Conservation (phyloP, 1,284 basidiomycete species). For the Meripilus lineatus region DNA sequence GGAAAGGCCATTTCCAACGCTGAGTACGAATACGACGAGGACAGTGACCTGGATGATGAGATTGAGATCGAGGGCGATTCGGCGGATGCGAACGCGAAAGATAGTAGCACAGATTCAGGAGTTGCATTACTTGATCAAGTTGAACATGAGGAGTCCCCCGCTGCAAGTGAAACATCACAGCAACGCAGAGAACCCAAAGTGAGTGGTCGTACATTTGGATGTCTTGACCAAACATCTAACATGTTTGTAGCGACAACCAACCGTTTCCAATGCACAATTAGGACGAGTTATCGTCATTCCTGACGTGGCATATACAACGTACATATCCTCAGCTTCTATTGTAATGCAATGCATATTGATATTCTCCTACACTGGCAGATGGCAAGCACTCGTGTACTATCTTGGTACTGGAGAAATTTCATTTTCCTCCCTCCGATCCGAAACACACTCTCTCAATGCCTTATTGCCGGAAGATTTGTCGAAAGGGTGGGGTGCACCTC, state of each 20-base stretch:
- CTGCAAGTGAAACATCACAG: too few species aligned
- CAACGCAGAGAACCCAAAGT: too few species aligned
- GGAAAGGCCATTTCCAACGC: not conserved
- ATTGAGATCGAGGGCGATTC: not conserved
- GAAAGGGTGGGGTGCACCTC: too few species aligned
- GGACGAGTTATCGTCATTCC: slow-evolving; percentile 13
- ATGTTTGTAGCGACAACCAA: not conserved
- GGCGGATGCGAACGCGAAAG: slow-evolving; percentile 8
- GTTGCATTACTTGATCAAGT: not conserved
- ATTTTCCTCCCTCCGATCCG: slow-evolving; percentile 21
- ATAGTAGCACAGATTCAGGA: not conserved
- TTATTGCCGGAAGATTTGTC: too few species aligned
- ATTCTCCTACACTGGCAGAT: slow-evolving; percentile 10
- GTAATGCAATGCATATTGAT: not conserved
- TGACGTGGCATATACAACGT: slow-evolving; percentile 20
- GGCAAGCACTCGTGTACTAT: slow-evolving; percentile 19
- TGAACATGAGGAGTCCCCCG: not conserved
- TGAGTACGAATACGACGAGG: slow-evolving; percentile 16
- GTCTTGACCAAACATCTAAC: not conserved
- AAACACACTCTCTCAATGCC: too few species aligned
- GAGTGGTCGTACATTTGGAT: not conserved
- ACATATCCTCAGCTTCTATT: slow-evolving; percentile 1
- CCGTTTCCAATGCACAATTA: not conserved
- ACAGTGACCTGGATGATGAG: slow-evolving; percentile 17
- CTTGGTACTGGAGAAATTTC: slow-evolving; percentile 15